phyloP scores from a whole-genome alignment of 148 eudicot species.

The Bassia scoparia region DNA sequence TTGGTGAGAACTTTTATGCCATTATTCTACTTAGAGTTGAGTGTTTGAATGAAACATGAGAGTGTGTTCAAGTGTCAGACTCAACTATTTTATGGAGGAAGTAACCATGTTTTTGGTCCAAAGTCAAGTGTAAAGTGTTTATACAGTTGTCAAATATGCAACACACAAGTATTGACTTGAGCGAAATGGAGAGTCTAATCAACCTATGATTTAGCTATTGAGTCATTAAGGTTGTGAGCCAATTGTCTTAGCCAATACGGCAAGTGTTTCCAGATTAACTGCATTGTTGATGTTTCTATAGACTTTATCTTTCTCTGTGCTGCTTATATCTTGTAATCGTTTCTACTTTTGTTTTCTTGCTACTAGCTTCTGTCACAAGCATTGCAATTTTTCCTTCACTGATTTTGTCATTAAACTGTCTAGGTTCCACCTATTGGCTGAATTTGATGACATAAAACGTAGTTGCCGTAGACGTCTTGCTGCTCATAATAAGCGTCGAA shows the following conservation, averaged over 20 bases:
- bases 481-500: constrained; percentile 78
- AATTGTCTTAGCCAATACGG: background rate
- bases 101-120: background rate
- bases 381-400: background rate
- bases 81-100: background rate
- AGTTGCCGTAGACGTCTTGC: constrained; percentile 92
- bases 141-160: background rate
- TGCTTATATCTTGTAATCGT: background rate
- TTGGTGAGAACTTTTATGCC: no score
- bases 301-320: background rate
- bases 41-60: background rate
- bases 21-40: background rate
- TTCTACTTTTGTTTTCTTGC: background rate
- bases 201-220: background rate
- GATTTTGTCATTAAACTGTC: constrained; percentile 8
- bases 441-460: constrained; percentile 85
- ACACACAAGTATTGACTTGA: no score
- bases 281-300: background rate
- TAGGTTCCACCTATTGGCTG: constrained; percentile 76
- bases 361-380: background rate
- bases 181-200: background rate
- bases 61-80: background rate
- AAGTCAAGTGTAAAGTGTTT: background rate
- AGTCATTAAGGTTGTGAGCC: background rate
- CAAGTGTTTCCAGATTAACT: background rate